phyloP scores from a whole-genome alignment of 352 stramenopile genomes.

The Pythium aquatile region DNA sequence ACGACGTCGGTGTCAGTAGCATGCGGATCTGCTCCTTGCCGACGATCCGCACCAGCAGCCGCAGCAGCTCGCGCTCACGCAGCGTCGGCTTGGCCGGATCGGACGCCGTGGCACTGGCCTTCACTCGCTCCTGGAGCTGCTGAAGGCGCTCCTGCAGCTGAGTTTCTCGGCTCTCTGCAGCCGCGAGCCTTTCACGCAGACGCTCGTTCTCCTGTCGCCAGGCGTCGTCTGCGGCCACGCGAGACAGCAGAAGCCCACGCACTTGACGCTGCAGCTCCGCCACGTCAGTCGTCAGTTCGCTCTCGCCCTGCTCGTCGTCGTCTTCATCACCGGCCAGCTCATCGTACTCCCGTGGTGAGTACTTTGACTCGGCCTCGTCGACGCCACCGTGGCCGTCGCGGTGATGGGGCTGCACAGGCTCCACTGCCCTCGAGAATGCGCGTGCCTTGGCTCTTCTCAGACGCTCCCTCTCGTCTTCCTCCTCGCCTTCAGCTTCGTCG shows the following conservation, averaged over 20 bases:
- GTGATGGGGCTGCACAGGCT: background rate
- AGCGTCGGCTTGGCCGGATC: background rate
- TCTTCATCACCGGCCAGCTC: background rate
- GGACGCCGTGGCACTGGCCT: background rate
- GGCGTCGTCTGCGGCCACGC: slow-evolving; percentile 18
- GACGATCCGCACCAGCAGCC: slow-evolving; percentile 29
- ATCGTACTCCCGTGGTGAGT: background rate
- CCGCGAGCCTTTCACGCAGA: slow-evolving; percentile 24
- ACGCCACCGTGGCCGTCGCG: background rate
- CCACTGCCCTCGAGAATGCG: background rate
- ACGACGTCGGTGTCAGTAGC: background rate
- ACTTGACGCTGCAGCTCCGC: slow-evolving; percentile 12
- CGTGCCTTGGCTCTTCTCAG: slow-evolving; percentile 15
- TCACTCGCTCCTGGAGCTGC: slow-evolving; percentile 3
- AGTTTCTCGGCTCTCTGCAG: background rate
- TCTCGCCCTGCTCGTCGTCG: background rate
- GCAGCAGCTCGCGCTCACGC: slow-evolving; percentile 28
- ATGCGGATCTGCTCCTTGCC: slow-evolving; percentile 26
- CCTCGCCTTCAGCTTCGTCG: slow-evolving; percentile 1
- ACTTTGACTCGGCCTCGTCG: background rate
- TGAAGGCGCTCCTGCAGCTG: slow-evolving; percentile 13
- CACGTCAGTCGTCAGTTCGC: slow-evolving; percentile 8
- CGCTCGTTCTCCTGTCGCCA: slow-evolving; percentile 32
- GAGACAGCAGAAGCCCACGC: slow-evolving; percentile 8
- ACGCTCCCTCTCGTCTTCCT: slow-evolving; percentile 15